phyloP scores from a whole-genome alignment of 2,329 filamentous ascomycete genomes.

The Colletotrichum sansevieriae region DNA sequence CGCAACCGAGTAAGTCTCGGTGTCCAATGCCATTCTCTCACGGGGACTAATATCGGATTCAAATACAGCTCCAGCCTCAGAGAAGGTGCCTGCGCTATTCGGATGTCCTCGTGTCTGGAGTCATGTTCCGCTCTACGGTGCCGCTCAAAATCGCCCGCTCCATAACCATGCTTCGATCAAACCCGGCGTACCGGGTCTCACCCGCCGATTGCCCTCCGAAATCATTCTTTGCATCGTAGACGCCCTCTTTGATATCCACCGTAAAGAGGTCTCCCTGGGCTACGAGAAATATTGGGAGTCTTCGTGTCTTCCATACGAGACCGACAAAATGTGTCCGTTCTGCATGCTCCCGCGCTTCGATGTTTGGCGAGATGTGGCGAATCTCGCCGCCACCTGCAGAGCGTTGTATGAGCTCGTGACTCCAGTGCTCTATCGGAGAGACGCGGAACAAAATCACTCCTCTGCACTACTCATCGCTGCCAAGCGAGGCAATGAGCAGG shows the following conservation, averaged over 20 bases:
- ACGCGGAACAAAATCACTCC: slow-evolving; percentile 33
- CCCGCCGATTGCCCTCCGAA: slow-evolving; percentile 30
- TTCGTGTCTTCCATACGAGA: slow-evolving; percentile 36
- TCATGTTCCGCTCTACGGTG: slow-evolving; percentile 39
- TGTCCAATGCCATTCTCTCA: not conserved
- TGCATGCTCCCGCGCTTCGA: slow-evolving; percentile 41
- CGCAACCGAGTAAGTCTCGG: slow-evolving; percentile 11
- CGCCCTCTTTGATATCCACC: slow-evolving; percentile 32
- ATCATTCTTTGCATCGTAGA: slow-evolving; percentile 39
- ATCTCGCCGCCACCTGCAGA: slow-evolving; percentile 33
- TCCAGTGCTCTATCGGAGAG: slow-evolving; percentile 30
- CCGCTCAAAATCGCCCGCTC: slow-evolving; percentile 5
- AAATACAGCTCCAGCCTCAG: slow-evolving; percentile 20
- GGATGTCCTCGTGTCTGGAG: slow-evolving; percentile 39
- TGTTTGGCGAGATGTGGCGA: slow-evolving; percentile 37
- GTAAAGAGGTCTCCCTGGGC: slow-evolving; percentile 30
- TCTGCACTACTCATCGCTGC: slow-evolving; percentile 35
- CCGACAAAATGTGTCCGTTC: slow-evolving; percentile 33
- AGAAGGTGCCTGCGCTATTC: slow-evolving; percentile 33
- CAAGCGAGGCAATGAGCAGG: slow-evolving; percentile 27
- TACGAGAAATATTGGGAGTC: slow-evolving; percentile 41
- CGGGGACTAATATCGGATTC: not conserved
- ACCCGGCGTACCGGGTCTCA: slow-evolving; percentile 21
- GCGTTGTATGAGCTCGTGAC: slow-evolving; percentile 31
- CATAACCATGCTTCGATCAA: slow-evolving; percentile 22